These are phyloP conservation scores for Cicer arietinum DNA, from an alignment of 306 rosid genomes.

Conservation along the genomic window DNA sequence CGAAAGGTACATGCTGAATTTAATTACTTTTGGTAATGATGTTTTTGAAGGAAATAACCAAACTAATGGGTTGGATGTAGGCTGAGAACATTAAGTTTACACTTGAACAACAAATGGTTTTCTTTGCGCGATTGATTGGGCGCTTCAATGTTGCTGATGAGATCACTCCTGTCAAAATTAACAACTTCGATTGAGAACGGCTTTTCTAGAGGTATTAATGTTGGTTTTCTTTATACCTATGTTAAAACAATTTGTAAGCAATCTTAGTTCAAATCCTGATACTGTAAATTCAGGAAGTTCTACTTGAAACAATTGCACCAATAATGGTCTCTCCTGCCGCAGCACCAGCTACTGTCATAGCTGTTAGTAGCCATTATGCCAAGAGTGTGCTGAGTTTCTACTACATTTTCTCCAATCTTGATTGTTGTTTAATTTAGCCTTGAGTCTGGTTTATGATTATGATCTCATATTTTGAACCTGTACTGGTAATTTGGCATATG, in stretches of 20 bases:
- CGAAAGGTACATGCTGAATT: conserved; percentile 65
- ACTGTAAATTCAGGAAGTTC: conserved; percentile 14
- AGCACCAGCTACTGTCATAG: not conserved
- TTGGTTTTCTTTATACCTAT: conserved; percentile 26
- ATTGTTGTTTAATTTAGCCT: not conserved
- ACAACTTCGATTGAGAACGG: conserved; percentile 61
- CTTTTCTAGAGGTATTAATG: conserved; percentile 34
- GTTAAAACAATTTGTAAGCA: not conserved
- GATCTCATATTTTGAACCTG: conserved; percentile 24
- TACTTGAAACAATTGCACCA: conserved; percentile 8
- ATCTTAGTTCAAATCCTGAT: not conserved
- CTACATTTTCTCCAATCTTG: conserved; percentile 13
- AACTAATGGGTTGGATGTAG: conserved; percentile 55
- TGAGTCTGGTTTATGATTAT: not conserved
- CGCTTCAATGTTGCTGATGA: conserved; percentile 79
- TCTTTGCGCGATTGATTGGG: conserved; percentile 90
- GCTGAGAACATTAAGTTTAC: conserved; percentile 95
- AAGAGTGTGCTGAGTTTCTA: conserved; percentile 33
- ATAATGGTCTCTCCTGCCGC: conserved; percentile 21
- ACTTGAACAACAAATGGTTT: conserved; percentile 95
- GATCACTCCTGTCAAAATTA: conserved; percentile 79
- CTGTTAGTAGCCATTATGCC: not conserved
- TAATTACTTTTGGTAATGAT: conserved; percentile 7
- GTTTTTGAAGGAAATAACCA: conserved; percentile 23
- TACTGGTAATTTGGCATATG: not conserved